Conservation (phyloP, 225 moss, liverwort and hornwort genomes). For the Polytrichum formosum region DNA sequence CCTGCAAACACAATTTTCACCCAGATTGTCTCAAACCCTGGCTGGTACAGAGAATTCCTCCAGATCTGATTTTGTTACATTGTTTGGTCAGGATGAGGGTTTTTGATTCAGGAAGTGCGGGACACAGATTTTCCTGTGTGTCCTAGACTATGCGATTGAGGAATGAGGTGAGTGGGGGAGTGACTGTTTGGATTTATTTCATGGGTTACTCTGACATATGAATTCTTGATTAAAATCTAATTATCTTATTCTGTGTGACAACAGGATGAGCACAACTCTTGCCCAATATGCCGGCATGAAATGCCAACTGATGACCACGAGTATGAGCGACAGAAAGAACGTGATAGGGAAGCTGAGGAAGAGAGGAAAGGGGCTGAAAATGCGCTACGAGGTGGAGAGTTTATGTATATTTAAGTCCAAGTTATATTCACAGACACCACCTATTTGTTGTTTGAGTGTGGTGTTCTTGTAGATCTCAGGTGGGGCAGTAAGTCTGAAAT, state of each 20-base stretch:
- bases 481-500: neutral
- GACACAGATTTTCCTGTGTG: too few relatives aligned
- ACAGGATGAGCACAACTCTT: constrained; percentile 95
- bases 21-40: constrained; percentile 86
- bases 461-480: neutral
- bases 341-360: constrained; percentile 83
- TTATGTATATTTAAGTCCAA: constrained; percentile 68
- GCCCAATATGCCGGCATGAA: constrained; percentile 91
- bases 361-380: constrained; percentile 80
- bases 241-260: neutral
- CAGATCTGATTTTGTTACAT: too few relatives aligned
- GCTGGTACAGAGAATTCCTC: constrained; percentile 49
- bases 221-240: neutral
- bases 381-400: constrained; percentile 84
- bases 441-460: neutral
- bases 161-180: too few relatives aligned
- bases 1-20: constrained; percentile 93
- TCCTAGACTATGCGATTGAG: too few relatives aligned
- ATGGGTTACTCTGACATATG: too few relatives aligned
- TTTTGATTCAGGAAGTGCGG: too few relatives aligned
- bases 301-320: constrained; percentile 89
- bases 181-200: too few relatives aligned
- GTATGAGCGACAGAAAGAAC: constrained; percentile 89
- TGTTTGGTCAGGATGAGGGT: too few relatives aligned
- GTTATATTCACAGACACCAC: neutral